Percentiles rank a stretch among this genome's conserved stretches.
phyloP scores from a whole-genome alignment of 2,329 filamentous ascomycete species.

The Ophioceras dolichostomum region DNA sequence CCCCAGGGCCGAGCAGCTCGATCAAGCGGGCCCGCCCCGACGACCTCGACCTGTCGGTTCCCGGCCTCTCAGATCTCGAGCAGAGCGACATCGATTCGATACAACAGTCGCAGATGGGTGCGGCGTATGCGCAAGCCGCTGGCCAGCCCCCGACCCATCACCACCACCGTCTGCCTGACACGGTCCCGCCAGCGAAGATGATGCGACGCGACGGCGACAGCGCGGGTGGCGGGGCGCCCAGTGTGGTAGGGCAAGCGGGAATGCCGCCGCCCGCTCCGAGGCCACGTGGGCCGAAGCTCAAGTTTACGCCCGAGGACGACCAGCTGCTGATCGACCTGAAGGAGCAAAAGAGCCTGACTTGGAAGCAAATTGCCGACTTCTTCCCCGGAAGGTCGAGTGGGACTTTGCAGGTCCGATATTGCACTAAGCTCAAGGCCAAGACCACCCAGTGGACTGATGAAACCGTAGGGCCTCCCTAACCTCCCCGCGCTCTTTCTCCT shows the following conservation, averaged over 20 bases:
- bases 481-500: background rate
- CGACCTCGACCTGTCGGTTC: slow-evolving; percentile 43
- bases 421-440: slow-evolving; percentile 89
- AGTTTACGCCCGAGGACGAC: slow-evolving; percentile 90
- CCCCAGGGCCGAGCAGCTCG: slow-evolving; percentile 13
- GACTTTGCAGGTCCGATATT: slow-evolving; percentile 87
- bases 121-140: slow-evolving; percentile 34
- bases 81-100: slow-evolving; percentile 43
- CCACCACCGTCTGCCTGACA: slow-evolving; percentile 68
- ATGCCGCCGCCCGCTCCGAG: slow-evolving; percentile 76
- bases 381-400: slow-evolving; percentile 85
- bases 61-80: slow-evolving; percentile 37
- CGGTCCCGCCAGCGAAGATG: slow-evolving; percentile 57
- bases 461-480: slow-evolving; percentile 50
- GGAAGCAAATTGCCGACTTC: slow-evolving; percentile 96
- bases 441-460: slow-evolving; percentile 89
- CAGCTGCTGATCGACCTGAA: slow-evolving; percentile 79
- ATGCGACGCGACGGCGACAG: slow-evolving; percentile 42
- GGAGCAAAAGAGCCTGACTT: slow-evolving; percentile 87
- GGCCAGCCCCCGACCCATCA: slow-evolving; percentile 53
- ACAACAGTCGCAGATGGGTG: slow-evolving; percentile 39
- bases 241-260: slow-evolving; percentile 72
- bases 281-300: slow-evolving; percentile 79
- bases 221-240: slow-evolving; percentile 52
- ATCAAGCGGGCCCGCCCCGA: slow-evolving; percentile 44